Evolutionary conservation across 805 yeast species (phyloP), one percentile per base, ranked within the genome.

Genomic region (Saturnispora sanitii): DNA sequence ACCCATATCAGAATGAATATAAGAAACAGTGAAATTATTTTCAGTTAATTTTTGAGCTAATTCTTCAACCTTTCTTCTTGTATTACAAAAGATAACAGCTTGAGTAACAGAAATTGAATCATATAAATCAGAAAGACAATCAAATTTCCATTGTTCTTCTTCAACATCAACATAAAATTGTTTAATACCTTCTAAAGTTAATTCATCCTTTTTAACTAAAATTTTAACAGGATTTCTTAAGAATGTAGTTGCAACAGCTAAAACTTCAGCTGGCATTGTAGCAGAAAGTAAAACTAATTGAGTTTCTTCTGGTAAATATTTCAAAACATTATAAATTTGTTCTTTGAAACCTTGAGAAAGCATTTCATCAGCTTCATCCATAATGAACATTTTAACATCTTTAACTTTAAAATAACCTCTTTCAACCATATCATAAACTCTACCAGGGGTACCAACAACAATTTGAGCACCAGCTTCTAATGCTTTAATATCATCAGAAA

Each of bases 341-440:
- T 85, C 92, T 68, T 85, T 84, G 73, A 90, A 90, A 45, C 98
- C 98, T 47, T 84, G 73, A 36, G 85, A 76, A 62, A 90, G 75
- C 79, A 90, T 75, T 73, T 92, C 97, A 73, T 90, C 98, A 57
- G 97, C 97, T 72, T 90, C 98, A 70, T 90, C 98, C 58, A 92
- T 73, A 60, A 90, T 79, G 68, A 92, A 77, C 94, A 92, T 86
- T 72, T 87, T 86, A 57, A 92, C 73, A 64, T 79, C 73, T 55
- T 84, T 76, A 49, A 95, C 81, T 61, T 70, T 78, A 65, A 92
- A 78, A 67, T 70, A 72, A 57, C 95, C 75, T 63, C 96, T 78
- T 66, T 84, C 83, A 60, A 92, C 88, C 90, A 92, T 86, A 65
- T 92, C 97, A 57, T 71, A 76, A 49, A 92, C 96, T 70, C 98